Conservation (phyloP, 345 rosid genomes). For the Excoecaria cochinchinensis region DNA sequence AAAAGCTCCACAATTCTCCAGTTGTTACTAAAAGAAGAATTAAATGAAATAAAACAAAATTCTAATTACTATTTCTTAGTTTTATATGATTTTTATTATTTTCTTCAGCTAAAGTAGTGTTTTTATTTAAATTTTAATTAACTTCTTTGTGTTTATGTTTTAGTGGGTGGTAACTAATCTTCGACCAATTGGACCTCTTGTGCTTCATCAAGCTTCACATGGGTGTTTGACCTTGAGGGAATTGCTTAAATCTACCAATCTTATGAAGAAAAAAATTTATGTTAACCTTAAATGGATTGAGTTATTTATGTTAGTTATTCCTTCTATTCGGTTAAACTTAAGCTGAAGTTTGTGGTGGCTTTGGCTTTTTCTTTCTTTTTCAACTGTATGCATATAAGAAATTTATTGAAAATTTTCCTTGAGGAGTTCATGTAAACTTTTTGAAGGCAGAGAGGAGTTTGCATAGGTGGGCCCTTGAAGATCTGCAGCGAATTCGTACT, state of each 20-base stretch:
- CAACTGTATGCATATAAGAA: constrained; percentile 46
- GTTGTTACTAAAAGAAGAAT: no score
- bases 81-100: not conserved
- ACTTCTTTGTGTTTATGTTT: constrained; percentile 19
- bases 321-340: not conserved
- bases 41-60: not conserved
- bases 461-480: constrained; percentile 95
- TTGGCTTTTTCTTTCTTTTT: not conserved
- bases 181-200: constrained; percentile 36
- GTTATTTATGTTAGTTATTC: not conserved
- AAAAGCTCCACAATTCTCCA: no score
- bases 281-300: constrained; percentile 40
- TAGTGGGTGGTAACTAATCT: constrained; percentile 97
- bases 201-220: constrained; percentile 62
- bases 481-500: constrained; percentile 84
- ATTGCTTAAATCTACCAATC: constrained; percentile 75
- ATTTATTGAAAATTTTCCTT: constrained; percentile 79
- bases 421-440: constrained; percentile 85
- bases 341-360: not conserved
- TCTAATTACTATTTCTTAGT: not conserved
- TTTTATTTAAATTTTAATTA: constrained; percentile 2
- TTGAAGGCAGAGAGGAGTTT: constrained; percentile 95
- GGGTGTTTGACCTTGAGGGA: constrained; percentile 83
- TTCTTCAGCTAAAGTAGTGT: not conserved
- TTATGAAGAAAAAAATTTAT: constrained; percentile 84